These are phyloP conservation scores for Olyra latifolia DNA, from an alignment of 176 grass and related monocot species.

Conservation along the genomic window DNA sequence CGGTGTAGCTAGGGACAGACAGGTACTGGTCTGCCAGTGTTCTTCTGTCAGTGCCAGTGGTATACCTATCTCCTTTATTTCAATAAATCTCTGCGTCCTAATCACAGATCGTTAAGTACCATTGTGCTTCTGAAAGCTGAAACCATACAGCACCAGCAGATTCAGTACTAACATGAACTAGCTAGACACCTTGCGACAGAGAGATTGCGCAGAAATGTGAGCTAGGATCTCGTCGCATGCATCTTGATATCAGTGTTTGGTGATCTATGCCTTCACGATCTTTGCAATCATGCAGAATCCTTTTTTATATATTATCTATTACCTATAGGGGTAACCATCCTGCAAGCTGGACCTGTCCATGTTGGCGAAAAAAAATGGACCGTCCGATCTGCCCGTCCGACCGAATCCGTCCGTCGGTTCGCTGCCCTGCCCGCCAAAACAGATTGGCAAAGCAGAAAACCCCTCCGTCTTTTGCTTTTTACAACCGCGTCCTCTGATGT, in stretches of 20 bases:
- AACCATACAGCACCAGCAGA: neutral
- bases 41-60: neutral
- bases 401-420: too few relatives aligned
- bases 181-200: neutral
- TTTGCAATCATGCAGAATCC: too few relatives aligned
- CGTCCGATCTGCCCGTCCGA: too few relatives aligned
- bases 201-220: constrained; percentile 5
- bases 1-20: neutral
- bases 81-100: neutral
- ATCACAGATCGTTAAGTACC: neutral
- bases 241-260: neutral
- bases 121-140: neutral
- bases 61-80: neutral
- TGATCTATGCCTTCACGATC: neutral
- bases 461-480: too few relatives aligned
- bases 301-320: too few relatives aligned
- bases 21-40: neutral
- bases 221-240: constrained; percentile 27
- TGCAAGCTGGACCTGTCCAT: too few relatives aligned
- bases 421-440: too few relatives aligned
- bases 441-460: too few relatives aligned
- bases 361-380: too few relatives aligned
- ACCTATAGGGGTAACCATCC: too few relatives aligned
- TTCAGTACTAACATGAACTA: neutral
- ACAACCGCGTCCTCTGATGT: too few relatives aligned